phyloP scores from a whole-genome alignment of 2,329 filamentous ascomycete species.

The Chrysoporthe deuterocubensis region DNA sequence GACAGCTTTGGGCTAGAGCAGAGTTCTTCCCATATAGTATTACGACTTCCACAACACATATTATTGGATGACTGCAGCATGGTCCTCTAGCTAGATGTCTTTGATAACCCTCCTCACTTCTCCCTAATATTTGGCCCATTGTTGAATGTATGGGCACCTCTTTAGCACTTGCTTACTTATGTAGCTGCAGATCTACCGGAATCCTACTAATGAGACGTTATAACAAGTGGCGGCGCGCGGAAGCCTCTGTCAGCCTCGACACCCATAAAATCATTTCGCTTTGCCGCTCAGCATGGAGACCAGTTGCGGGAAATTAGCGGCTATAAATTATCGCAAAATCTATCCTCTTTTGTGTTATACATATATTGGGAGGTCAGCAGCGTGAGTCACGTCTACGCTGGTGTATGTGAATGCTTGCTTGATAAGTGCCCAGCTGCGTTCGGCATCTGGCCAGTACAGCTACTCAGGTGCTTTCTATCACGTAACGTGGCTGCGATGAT shows the following conservation, averaged over 20 bases:
- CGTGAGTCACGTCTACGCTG: not conserved
- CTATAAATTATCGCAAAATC: too few relatives aligned
- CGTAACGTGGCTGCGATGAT: not conserved
- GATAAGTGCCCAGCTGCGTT: not conserved
- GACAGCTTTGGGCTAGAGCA: not conserved
- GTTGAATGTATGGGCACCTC: not conserved
- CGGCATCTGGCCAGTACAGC: not conserved
- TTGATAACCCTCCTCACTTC: not conserved
- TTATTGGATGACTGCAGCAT: not conserved
- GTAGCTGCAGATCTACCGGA: not conserved
- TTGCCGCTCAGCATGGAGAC: not conserved
- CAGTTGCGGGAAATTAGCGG: not conserved
- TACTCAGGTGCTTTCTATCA: not conserved
- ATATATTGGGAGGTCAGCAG: not conserved
- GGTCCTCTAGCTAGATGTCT: not conserved
- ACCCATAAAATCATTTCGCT: not conserved
- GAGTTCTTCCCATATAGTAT: not conserved
- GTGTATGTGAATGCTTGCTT: not conserved
- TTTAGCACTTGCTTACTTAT: not conserved
- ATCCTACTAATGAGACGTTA: not conserved
- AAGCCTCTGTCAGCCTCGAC: not conserved
- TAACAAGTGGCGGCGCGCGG: not conserved
- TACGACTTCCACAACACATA: not conserved
- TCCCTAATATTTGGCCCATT: not conserved
- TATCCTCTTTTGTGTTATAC: not conserved